Conservation (phyloP, 2,329 filamentous ascomycete genomes). For the Cytospora mali region DNA sequence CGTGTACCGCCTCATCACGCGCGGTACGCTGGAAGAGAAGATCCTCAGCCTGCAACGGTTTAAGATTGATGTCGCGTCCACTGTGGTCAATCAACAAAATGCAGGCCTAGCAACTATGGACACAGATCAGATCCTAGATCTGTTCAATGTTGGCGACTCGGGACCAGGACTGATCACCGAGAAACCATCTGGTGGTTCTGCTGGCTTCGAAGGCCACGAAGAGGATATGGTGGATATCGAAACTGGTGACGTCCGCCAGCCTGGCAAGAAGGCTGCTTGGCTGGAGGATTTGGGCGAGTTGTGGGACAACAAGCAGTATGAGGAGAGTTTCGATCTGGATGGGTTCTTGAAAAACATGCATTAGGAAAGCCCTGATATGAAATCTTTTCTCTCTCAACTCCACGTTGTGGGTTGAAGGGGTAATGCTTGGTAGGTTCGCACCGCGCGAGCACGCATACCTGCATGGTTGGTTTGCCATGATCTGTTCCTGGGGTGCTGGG, state of each 20-base stretch:
- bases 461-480: slow-evolving; percentile 1
- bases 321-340: slow-evolving; percentile 96
- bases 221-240: slow-evolving; percentile 93
- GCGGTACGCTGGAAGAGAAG: slow-evolving; percentile 97
- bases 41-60: slow-evolving; percentile 97
- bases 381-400: not conserved
- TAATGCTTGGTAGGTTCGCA: not conserved
- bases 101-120: slow-evolving; percentile 94
- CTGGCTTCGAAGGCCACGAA: slow-evolving; percentile 63
- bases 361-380: slow-evolving; percentile 33
- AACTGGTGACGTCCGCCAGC: slow-evolving; percentile 87
- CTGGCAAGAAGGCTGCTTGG: slow-evolving; percentile 91
- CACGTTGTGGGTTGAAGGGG: not conserved
- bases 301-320: slow-evolving; percentile 97
- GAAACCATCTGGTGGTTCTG: slow-evolving; percentile 50
- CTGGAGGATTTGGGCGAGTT: slow-evolving; percentile 92
- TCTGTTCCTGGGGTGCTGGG: not conserved
- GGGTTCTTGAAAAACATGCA: slow-evolving; percentile 96
- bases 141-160: slow-evolving; percentile 88
- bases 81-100: slow-evolving; percentile 98
- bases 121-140: slow-evolving; percentile 94
- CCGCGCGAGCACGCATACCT: not conserved
- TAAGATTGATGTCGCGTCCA: slow-evolving; percentile 98
- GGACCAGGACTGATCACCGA: slow-evolving; percentile 67
- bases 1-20: slow-evolving; percentile 93